Percentiles rank a stretch among this genome's conserved stretches.
Conservation (phyloP, 2,329 filamentous ascomycete genomes). For the Zymoseptoria ardabiliae region DNA sequence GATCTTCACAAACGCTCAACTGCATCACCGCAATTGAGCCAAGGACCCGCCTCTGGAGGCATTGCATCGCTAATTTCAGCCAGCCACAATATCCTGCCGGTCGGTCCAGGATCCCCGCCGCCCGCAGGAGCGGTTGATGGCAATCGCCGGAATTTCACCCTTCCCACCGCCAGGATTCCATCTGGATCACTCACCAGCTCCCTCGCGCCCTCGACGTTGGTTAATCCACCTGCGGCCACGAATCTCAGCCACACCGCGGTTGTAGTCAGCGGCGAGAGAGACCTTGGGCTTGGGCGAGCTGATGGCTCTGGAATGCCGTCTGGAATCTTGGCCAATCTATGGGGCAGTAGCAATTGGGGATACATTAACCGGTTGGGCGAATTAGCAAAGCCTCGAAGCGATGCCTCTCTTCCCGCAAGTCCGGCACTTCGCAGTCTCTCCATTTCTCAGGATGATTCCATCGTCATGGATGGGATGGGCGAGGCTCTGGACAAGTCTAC, state of each 20-base stretch:
- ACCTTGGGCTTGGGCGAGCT: slow-evolving; percentile 52
- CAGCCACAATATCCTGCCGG: slow-evolving; percentile 70
- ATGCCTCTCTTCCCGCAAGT: slow-evolving; percentile 9
- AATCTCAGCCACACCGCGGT: slow-evolving; percentile 82
- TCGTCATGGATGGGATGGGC: slow-evolving; percentile 26
- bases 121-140: slow-evolving; percentile 25
- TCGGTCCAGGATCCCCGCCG: slow-evolving; percentile 41
- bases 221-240: slow-evolving; percentile 74
- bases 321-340: slow-evolving; percentile 84
- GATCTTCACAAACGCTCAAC: slow-evolving; percentile 78
- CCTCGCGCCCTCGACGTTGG: slow-evolving; percentile 74
- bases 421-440: slow-evolving; percentile 10
- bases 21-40: slow-evolving; percentile 31
- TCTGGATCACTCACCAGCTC: slow-evolving; percentile 41
- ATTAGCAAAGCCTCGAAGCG: slow-evolving; percentile 34
- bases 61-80: slow-evolving; percentile 82
- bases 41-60: slow-evolving; percentile 46
- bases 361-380: slow-evolving; percentile 56
- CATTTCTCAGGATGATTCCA: slow-evolving; percentile 24
- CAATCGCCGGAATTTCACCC: slow-evolving; percentile 30
- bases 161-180: slow-evolving; percentile 28
- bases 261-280: slow-evolving; percentile 68
- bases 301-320: slow-evolving; percentile 68
- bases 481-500: slow-evolving; percentile 9
- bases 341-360: slow-evolving; percentile 82